Conservation (phyloP, 2,329 filamentous ascomycete species). For the Lachnellula suecica region DNA sequence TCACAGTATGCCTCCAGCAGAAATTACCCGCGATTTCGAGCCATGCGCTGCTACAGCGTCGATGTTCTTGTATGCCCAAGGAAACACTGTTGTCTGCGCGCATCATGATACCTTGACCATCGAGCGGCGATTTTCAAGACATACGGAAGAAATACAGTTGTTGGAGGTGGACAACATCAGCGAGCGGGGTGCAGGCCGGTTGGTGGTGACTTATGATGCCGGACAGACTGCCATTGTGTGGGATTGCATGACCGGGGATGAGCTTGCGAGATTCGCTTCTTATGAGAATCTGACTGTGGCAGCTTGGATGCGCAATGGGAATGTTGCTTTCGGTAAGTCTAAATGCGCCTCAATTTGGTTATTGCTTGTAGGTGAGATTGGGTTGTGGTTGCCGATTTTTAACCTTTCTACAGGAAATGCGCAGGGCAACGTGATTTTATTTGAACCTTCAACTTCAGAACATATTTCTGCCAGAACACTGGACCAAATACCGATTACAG, state of each 20-base stretch:
- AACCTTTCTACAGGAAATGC: slow-evolving; percentile 66
- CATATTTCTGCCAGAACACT: slow-evolving; percentile 90
- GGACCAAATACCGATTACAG: slow-evolving; percentile 89
- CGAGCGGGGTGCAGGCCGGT: slow-evolving; percentile 77
- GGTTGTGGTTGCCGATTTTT: slow-evolving; percentile 9
- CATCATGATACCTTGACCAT: slow-evolving; percentile 92
- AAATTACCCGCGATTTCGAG: slow-evolving; percentile 64
- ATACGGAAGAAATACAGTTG: slow-evolving; percentile 79
- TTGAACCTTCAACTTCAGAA: slow-evolving; percentile 90
- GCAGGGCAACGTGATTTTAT: slow-evolving; percentile 90
- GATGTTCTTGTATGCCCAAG: slow-evolving; percentile 86
- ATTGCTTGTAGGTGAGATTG: background rate
- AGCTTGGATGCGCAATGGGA: slow-evolving; percentile 95
- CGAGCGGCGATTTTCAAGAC: slow-evolving; percentile 80
- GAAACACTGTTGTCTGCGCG: slow-evolving; percentile 77
- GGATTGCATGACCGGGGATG: slow-evolving; percentile 90
- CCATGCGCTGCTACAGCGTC: slow-evolving; percentile 89
- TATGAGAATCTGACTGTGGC: slow-evolving; percentile 85
- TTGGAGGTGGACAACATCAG: slow-evolving; percentile 90
- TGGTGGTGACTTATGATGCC: slow-evolving; percentile 91
- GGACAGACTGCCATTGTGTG: slow-evolving; percentile 93
- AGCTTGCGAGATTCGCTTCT: slow-evolving; percentile 87
- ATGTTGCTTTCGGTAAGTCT: slow-evolving; percentile 86
- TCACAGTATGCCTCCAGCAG: slow-evolving; percentile 44
- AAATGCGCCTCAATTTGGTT: background rate